Base-by-base conservation (phyloP, 305 asterid species). In the Fraxinus platypoda region DNA sequence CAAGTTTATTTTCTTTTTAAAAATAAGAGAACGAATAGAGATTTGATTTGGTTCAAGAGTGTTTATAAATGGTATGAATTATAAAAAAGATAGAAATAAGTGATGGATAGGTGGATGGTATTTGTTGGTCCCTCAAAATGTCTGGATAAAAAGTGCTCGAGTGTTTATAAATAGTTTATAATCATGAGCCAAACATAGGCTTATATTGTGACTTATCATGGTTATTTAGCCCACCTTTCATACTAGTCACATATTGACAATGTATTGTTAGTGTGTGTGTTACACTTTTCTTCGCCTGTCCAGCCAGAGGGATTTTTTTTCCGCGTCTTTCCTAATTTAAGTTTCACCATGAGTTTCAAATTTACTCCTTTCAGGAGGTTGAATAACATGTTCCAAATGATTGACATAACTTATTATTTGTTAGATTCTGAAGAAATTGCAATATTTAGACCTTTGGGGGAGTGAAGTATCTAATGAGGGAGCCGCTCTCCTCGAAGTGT, bases 361-460 rank as follows among this genome's bases (percentile, higher is more conserved):
- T 79, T 78, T 59, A 12, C 34, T 54, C 81, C 37, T 83, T 80
- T 74, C 81, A 25, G 76, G 64, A 57, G 49, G 54, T 68, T 79
- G 41, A 9, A 33, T 52, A 59, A 64, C 57, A 59, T 84, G 80
- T 35, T 77, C 34, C 23, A 66, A 87, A 26, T 31, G 57, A 85
- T 81, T 82, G 81, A 68, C 70, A 37, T 54, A 1, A 38, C 76
- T 66, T 84, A 62, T 81, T 70, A 71, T 75, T 80, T 82, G 73
- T 74, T 86, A 96, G 98, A 90, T 78, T 82, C 98, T 96, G 80
- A 85, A 71, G 57, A 88, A 91, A 72, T 87, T 96, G 88, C 91
- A 88, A 80, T 85, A 90, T 87, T 83, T 96, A 81, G 98, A 94
- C 87, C 89, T 96, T 64, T 96, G 98, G 98, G 98, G 99, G 37